Base-by-base conservation (phyloP, 2,329 filamentous ascomycete genomes). In the Colletotrichum chrysophilum region DNA sequence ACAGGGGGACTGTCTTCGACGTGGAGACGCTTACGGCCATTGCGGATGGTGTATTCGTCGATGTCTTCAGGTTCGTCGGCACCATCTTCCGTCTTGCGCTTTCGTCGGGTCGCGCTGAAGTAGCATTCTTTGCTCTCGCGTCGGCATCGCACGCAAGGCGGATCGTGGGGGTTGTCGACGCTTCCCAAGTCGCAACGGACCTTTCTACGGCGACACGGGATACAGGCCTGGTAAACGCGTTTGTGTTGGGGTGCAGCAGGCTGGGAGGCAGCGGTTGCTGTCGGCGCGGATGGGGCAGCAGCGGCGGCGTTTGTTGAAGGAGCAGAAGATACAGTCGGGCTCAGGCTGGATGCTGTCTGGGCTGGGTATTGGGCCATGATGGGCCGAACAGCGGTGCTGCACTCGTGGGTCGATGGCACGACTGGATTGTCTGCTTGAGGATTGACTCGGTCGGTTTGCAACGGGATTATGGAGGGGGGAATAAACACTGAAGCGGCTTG, bases 91-190 rank as follows among this genome's bases (percentile, higher is more conserved):
- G 90, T 90, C 89, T 97, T 97, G 83, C 96, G 92, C 92, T 98
- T 98, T 82, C 97, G 93, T 66, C 97, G 91, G 36, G 96, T 98
- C 24, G 96, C 95, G 77, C 96, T 98, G 88, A 99, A 99, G 89
- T 94, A 98, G 88, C 97, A 99, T 81, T 98, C 94, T 85, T 98
- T 98, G 87, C 94, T 95, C 88, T 99, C 97, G 79, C 97, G 93
- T 69, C 96, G 94, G 84, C 97, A 99, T 82, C 97, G 93, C 75
- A 96, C 94, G 84, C 97, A 99, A 4, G 97, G 97, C 71, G 96
- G 96, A 80, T 98, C 95, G 85, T 96, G 93, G 28, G 97, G 97
- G 80, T 97, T 96, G 86, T 98, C 97, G 82, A 98, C 96, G 81
- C 93, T 94, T 73, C 91, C 91, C 8, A 93, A 85, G 78, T 92